Evolutionary conservation across 169 alveolate genomes (phyloP).

Genomic region (Plasmodium ovale): DNA sequence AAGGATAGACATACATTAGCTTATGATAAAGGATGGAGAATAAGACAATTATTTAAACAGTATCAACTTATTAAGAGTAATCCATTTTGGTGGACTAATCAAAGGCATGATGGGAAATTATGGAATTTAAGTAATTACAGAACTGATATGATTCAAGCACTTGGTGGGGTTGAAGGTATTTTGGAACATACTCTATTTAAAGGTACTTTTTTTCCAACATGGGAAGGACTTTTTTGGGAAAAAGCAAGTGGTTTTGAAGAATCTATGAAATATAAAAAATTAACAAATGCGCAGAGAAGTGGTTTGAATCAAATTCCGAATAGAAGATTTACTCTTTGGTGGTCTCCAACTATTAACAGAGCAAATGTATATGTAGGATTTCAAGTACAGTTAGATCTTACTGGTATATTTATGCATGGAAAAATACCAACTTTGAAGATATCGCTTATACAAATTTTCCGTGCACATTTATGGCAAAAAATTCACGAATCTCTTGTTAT

Average conservation of each 20-base stretch:
- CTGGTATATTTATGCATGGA: constrained; percentile 99
- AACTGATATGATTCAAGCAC: constrained; percentile 99
- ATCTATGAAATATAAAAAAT: constrained; percentile 98
- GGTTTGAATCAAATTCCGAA: constrained; percentile 99
- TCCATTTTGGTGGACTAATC: constrained; percentile 99
- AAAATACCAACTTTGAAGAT: constrained; percentile 99
- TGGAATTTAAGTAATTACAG: constrained; percentile 99
- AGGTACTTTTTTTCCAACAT: constrained; percentile 99
- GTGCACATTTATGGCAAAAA: constrained; percentile 99
- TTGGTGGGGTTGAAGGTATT: constrained; percentile 99
- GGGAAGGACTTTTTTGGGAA: constrained; percentile 99
- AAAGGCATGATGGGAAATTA: constrained; percentile 99
- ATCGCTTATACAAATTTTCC: constrained; percentile 98
- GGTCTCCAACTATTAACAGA: constrained; percentile 99
- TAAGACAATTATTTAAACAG: constrained; percentile 98
- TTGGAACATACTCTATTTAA: constrained; percentile 99
- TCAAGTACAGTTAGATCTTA: constrained; percentile 99
- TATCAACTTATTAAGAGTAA: constrained; percentile 96
- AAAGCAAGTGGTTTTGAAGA: constrained; percentile 99
- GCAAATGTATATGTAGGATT: constrained; percentile 99
- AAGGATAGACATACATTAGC: constrained; percentile 99
- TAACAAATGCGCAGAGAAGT: constrained; percentile 99
- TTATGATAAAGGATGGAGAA: constrained; percentile 99
- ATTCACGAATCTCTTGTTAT: constrained; percentile 99
- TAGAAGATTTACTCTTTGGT: constrained; percentile 99